Base-by-base conservation (phyloP, 1,284 basidiomycete species). In the Entoloma clypeatum region DNA sequence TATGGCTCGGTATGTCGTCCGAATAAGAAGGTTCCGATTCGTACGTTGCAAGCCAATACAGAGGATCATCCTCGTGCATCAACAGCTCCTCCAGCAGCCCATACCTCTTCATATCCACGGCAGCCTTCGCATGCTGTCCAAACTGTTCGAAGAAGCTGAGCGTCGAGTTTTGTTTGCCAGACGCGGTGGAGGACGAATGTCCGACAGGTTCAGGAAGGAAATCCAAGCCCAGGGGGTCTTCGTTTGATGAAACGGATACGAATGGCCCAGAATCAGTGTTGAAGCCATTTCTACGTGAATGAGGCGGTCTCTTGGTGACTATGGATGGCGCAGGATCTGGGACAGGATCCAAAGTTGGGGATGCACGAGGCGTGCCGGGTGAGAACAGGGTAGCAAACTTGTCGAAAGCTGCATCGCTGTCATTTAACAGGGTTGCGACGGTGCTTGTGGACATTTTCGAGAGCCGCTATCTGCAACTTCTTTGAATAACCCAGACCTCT, bases 201-300 rank as follows among this genome's bases (percentile, higher is more conserved):
- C 37, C 29, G 16, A 46, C 22, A 1, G 48, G 38, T 8, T 44
- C 25, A 8, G 45, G 34, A 17, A 46, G 41, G 25, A 51, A 46
- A 24, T 42, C 47, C 13, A 43, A 11, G 11, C 18, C 42, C 9
- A 85, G 64, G 0, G 82, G 82, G 48, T 84, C 79, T 27, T 82
- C 74, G 4, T 66, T 54, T 0, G 75, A 63, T 0, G 77, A 64
- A 2, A 85, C 81, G 4, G 78, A 79, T 3, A 86, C 76, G 45
- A 86, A 85, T 0, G 77, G 66, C 11, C 82, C 81, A 57, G 84
- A 83, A 10, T 85, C 82, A 1, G 74, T 74, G 46, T 74, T 71
- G 2, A 67, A 54, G 11, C 62, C 62, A n/a, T 7, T 38, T 7
- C 11, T 14, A 7, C 7, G 7, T 7, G 13, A 16, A 31, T 14